These are phyloP conservation scores for Hypomontagnella submonticulosa DNA, from an alignment of 495 filamentous ascomycete genomes.

Conservation along the genomic window DNA sequence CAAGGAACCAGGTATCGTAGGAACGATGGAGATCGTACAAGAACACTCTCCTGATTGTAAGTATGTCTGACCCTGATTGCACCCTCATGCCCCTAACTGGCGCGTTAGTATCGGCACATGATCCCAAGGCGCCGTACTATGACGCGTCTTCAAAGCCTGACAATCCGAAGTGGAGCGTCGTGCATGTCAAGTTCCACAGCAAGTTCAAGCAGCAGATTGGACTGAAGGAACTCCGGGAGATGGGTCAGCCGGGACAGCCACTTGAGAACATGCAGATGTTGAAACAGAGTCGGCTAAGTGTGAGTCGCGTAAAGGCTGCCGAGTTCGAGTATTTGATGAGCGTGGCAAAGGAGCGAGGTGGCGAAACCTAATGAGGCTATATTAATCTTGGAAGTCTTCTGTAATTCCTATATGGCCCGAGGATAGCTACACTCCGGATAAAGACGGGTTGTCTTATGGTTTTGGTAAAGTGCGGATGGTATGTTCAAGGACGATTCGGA, in stretches of 20 bases:
- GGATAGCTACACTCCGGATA: neutral
- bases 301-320: constrained; percentile 74
- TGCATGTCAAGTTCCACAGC: constrained; percentile 84
- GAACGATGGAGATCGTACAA: constrained; percentile 91
- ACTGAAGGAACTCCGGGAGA: constrained; percentile 77
- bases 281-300: constrained; percentile 82
- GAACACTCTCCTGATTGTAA: constrained; percentile 83
- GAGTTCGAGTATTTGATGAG: constrained; percentile 86
- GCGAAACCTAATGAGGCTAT: constrained; percentile 31
- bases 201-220: constrained; percentile 81
- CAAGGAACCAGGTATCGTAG: constrained; percentile 88
- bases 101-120: constrained; percentile 77
- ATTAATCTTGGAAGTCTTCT: neutral
- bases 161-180: constrained; percentile 88
- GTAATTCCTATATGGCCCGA: neutral
- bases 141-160: constrained; percentile 77
- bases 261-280: constrained; percentile 88
- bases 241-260: constrained; percentile 65
- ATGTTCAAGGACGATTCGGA: constrained; percentile 71
- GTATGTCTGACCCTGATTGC: constrained; percentile 36
- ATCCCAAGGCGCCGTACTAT: constrained; percentile 81
- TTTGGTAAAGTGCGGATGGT: constrained; percentile 57
- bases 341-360: constrained; percentile 57
- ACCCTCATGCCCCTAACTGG: constrained; percentile 34
- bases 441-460: constrained; percentile 15